phyloP scores from a whole-genome alignment of 2,329 filamentous ascomycete species.

The Apiospora hydei region DNA sequence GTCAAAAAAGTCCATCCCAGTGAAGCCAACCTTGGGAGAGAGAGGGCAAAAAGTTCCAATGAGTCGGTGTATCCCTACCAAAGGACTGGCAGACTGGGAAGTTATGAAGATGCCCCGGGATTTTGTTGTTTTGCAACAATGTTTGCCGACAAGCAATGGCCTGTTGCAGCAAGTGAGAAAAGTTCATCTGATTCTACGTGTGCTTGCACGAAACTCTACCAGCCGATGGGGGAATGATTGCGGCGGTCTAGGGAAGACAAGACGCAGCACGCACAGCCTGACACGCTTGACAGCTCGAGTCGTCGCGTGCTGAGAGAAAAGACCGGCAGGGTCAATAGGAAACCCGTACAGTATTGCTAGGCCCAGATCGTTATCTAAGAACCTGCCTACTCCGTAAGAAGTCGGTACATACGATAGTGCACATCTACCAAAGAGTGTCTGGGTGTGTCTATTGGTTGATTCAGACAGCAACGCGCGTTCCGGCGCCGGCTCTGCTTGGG shows the following conservation, averaged over 20 bases:
- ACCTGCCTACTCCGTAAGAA: too few species aligned
- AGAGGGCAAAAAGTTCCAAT: not conserved
- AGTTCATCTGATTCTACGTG: not conserved
- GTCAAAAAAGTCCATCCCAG: not conserved
- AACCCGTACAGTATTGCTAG: not conserved
- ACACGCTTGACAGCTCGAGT: conserved; percentile 1
- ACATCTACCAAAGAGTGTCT: not conserved
- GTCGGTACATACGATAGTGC: not conserved
- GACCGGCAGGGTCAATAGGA: not conserved
- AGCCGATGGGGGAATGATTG: too few species aligned
- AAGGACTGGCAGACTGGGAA: too few species aligned
- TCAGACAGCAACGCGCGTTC: conserved; percentile 23
- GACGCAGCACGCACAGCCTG: not conserved
- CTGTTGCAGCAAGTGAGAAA: not conserved
- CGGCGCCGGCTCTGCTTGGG: not conserved
- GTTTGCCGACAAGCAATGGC: not conserved
- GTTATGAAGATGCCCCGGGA: not conserved
- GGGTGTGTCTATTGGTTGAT: not conserved
- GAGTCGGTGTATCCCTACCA: not conserved
- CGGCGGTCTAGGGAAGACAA: not conserved
- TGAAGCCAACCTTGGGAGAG: not conserved
- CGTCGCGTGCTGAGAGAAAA: not conserved
- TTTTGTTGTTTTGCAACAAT: not conserved
- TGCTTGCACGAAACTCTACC: not conserved
- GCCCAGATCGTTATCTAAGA: not conserved